Percentiles rank a stretch among this genome's conserved stretches.
Conservation (phyloP, 1,284 basidiomycete genomes). For the Gomphus bonarii region DNA sequence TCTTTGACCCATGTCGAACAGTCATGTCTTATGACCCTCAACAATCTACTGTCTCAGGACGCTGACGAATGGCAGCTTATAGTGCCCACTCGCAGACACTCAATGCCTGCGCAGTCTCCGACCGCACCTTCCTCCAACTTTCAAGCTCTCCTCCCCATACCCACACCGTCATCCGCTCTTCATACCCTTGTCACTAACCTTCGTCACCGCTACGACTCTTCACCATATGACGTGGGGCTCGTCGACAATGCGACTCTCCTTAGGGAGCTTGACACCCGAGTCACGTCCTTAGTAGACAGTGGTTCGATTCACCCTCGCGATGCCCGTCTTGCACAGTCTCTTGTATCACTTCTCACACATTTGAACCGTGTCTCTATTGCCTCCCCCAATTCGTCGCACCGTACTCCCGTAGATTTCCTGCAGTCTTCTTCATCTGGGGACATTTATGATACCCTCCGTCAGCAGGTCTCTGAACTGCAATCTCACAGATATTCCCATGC, state of each 20-base stretch:
- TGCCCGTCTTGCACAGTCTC: constrained; percentile 48
- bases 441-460: constrained; percentile 50
- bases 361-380: constrained; percentile 47
- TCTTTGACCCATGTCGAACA: constrained; percentile 61
- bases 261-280: constrained; percentile 46
- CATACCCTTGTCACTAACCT: constrained; percentile 56
- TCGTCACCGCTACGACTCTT: constrained; percentile 29
- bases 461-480: constrained; percentile 60
- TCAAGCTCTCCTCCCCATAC: constrained; percentile 22
- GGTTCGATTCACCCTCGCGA: constrained; percentile 33
- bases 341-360: constrained; percentile 57
- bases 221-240: constrained; percentile 36
- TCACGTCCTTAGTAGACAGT: constrained; percentile 25
- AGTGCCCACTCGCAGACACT: constrained; percentile 53
- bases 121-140: constrained; percentile 25
- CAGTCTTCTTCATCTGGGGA: constrained; percentile 23
- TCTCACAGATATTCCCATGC: constrained; percentile 32
- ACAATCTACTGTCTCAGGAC: constrained; percentile 49
- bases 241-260: constrained; percentile 43
- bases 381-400: constrained; percentile 17
- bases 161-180: constrained; percentile 36
- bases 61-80: constrained; percentile 44
- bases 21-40: constrained; percentile 62
- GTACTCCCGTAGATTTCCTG: constrained; percentile 12
- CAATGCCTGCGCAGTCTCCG: constrained; percentile 37